Conservation (phyloP, 768 basidiomycete genomes). For the Clitopilus hobsonii region DNA sequence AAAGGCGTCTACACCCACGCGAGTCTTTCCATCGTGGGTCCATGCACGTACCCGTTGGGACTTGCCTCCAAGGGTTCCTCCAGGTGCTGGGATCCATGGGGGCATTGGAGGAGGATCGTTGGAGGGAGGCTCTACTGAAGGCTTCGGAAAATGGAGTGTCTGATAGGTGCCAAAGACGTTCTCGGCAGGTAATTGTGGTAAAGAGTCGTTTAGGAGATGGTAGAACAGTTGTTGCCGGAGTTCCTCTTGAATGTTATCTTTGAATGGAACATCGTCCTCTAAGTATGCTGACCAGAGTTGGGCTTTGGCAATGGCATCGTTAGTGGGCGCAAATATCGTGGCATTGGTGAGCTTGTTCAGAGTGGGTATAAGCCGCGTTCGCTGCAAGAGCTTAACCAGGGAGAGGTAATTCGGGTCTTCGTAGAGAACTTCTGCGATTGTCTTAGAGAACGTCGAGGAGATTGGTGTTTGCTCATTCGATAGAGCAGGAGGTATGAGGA, state of each 20-base stretch:
- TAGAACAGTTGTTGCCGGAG: slow-evolving; percentile 93
- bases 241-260: slow-evolving; percentile 79
- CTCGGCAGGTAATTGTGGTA: slow-evolving; percentile 41
- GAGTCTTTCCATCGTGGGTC: slow-evolving; percentile 38
- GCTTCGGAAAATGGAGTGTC: slow-evolving; percentile 73
- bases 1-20: slow-evolving; percentile 73
- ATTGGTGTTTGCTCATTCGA: slow-evolving; percentile 28
- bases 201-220: slow-evolving; percentile 82
- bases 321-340: slow-evolving; percentile 94
- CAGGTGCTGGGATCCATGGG: slow-evolving; percentile 83
- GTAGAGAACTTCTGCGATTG: slow-evolving; percentile 75
- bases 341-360: slow-evolving; percentile 79
- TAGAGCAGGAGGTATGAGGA: slow-evolving; percentile 23
- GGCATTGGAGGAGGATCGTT: slow-evolving; percentile 66
- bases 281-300: slow-evolving; percentile 34
- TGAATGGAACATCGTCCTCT: slow-evolving; percentile 32
- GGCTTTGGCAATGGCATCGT: slow-evolving; percentile 65
- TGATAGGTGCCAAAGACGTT: slow-evolving; percentile 35
- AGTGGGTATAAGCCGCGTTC: slow-evolving; percentile 84
- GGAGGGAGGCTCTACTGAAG: slow-evolving; percentile 54
- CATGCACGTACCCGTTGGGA: slow-evolving; percentile 77
- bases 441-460: slow-evolving; percentile 34
- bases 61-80: slow-evolving; percentile 74
- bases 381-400: slow-evolving; percentile 73
- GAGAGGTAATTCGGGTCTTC: slow-evolving; percentile 74